Percentiles rank a stretch among this genome's conserved stretches.
Evolutionary conservation across 371 early-diverging fungal species (phyloP).

Genomic region (Entomophthora muscae): DNA sequence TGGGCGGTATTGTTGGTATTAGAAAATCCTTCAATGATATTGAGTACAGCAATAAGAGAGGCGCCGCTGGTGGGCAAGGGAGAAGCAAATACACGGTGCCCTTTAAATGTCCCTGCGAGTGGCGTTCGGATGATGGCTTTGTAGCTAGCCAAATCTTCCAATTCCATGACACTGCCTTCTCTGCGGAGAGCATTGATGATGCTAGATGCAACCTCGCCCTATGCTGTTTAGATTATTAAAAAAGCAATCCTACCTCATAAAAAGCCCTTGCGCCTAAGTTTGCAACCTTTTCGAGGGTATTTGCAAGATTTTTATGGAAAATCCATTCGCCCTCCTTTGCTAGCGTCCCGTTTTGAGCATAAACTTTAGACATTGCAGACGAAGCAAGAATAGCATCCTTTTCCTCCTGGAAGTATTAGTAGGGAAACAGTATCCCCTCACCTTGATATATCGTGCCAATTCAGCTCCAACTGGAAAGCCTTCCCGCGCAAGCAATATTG

Average conservation of each 20-base stretch:
- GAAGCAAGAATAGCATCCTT: neutral
- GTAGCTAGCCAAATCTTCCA: conserved; percentile 64
- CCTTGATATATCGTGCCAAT: conserved; percentile 33
- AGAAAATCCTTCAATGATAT: conserved; percentile 74
- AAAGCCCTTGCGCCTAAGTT: conserved; percentile 67
- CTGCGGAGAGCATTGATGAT: conserved; percentile 46
- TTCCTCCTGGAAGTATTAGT: neutral
- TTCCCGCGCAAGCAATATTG: conserved; percentile 55
- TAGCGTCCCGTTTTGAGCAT: conserved; percentile 46
- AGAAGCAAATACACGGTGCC: conserved; percentile 30
- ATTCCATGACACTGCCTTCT: conserved; percentile 65
- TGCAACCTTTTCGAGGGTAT: conserved; percentile 67
- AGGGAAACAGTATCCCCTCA: conserved; percentile 7
- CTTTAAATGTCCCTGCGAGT: conserved; percentile 53
- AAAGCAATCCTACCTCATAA: too few species aligned
- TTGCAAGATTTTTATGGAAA: conserved; percentile 50
- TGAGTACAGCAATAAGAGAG: conserved; percentile 65
- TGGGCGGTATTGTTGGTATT: conserved; percentile 28
- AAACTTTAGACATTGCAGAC: conserved; percentile 17
- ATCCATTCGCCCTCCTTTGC: conserved; percentile 53
- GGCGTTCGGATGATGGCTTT: conserved; percentile 36
- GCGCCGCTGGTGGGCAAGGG: conserved; percentile 70
- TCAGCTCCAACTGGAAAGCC: conserved; percentile 52
- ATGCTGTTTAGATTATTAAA: too few species aligned
- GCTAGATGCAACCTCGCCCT: too few species aligned